Conservation (phyloP, 192 early-diverging fungal species). For the Coemansia sp. region DNA sequence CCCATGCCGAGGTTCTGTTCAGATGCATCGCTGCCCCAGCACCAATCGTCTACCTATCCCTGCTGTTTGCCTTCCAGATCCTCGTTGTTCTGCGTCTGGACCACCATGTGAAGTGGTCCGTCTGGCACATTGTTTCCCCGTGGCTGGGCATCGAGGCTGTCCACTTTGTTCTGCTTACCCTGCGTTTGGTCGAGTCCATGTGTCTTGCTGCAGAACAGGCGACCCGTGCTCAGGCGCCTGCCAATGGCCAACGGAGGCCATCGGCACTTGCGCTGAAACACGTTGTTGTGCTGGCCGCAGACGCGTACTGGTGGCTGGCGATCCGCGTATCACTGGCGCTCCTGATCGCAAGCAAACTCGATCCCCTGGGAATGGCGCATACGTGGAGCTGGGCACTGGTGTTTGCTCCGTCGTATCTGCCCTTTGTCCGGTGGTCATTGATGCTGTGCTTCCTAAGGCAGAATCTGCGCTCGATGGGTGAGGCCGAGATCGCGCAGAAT, state of each 20-base stretch:
- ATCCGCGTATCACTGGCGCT: constrained; percentile 68
- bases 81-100: constrained; percentile 74
- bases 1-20: constrained; percentile 14
- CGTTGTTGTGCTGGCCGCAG: constrained; percentile 37
- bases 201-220: constrained; percentile 6
- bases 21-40: constrained; percentile 25
- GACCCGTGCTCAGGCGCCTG: not conserved
- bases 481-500: constrained; percentile 40
- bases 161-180: constrained; percentile 57
- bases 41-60: constrained; percentile 53
- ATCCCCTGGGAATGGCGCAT: constrained; percentile 39
- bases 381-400: constrained; percentile 64
- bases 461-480: constrained; percentile 48
- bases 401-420: constrained; percentile 68
- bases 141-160: constrained; percentile 81
- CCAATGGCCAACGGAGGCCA: not conserved
- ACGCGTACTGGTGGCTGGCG: constrained; percentile 64
- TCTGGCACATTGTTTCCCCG: constrained; percentile 72
- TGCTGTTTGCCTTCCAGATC: constrained; percentile 73
- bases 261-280: constrained; percentile 13
- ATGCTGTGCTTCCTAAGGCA: constrained; percentile 49
- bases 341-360: constrained; percentile 67
- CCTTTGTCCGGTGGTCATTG: constrained; percentile 59
- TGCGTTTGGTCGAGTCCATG: constrained; percentile 16
- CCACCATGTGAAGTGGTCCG: constrained; percentile 59